A percentile compares a stretch with the other conserved stretches of the same genome.
These are phyloP conservation scores for Clitopilus hobsonii DNA, from an alignment of 768 basidiomycete genomes.

Conservation along the genomic window DNA sequence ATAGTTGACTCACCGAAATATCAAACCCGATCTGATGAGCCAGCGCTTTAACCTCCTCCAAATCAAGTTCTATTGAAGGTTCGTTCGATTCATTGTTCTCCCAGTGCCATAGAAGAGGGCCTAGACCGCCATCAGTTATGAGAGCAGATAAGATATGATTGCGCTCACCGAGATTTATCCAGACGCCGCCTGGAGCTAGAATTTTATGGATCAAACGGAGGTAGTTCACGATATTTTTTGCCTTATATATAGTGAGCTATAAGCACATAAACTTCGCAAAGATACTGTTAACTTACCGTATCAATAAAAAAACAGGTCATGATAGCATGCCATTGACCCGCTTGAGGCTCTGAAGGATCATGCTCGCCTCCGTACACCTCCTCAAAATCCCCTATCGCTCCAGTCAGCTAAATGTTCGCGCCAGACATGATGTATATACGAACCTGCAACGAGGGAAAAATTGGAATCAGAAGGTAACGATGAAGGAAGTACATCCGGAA, in stretches of 20 bases:
- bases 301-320: constrained; percentile 98
- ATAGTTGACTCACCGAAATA: constrained; percentile 53
- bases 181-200: constrained; percentile 81
- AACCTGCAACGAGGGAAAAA: constrained; percentile 86
- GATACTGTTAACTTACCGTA: constrained; percentile 58
- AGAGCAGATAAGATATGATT: neutral
- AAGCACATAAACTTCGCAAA: too few relatives aligned
- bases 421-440: constrained; percentile 10
- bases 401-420: constrained; percentile 1
- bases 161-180: constrained; percentile 78
- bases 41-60: constrained; percentile 84
- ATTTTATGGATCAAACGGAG: constrained; percentile 82
- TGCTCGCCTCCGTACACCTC: constrained; percentile 75
- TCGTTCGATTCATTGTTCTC: constrained; percentile 85
- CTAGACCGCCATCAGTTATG: too few relatives aligned
- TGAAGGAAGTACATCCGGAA: constrained; percentile 84
- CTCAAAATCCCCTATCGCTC: constrained; percentile 76
- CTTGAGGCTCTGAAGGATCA: constrained; percentile 57
- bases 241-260: constrained; percentile 45
- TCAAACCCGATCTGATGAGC: constrained; percentile 76
- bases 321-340: constrained; percentile 82
- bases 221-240: constrained; percentile 89
- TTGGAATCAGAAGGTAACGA: constrained; percentile 58
- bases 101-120: constrained; percentile 95
- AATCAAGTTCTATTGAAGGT: constrained; percentile 78